These are phyloP conservation scores for Apiotrichum porosum DNA, from an alignment of 1,284 basidiomycete species.

Conservation along the genomic window DNA sequence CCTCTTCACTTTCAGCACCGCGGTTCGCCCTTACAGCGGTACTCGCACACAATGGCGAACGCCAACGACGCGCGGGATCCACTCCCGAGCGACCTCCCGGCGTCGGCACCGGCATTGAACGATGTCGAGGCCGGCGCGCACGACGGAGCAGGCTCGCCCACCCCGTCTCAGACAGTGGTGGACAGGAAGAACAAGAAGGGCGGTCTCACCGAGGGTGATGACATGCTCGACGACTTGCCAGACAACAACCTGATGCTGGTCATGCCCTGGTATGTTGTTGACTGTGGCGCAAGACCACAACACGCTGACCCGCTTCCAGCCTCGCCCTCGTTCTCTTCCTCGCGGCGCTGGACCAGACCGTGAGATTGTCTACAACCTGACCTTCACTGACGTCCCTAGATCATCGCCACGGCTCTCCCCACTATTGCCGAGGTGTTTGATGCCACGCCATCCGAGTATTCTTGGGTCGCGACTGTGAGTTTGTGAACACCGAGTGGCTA, in stretches of 20 bases:
- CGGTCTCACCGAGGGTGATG: constrained; percentile 12
- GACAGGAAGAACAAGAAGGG: constrained; percentile 7
- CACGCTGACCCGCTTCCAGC: constrained; percentile 17
- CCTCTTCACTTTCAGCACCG: no score
- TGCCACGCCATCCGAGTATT: constrained; percentile 32
- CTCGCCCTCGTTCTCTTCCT: constrained; percentile 40
- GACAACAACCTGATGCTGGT: no score
- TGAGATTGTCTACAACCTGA: neutral
- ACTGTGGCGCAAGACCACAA: constrained; percentile 1
- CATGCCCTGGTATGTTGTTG: no score
- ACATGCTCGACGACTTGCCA: no score
- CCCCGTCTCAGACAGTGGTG: neutral
- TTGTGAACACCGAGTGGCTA: no score
- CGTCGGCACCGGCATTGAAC: neutral
- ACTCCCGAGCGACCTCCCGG: constrained; percentile 13
- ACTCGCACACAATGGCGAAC: no score
- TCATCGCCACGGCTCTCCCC: constrained; percentile 37
- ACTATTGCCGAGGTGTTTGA: constrained; percentile 28
- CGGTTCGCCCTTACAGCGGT: no score
- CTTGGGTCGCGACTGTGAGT: constrained; percentile 34
- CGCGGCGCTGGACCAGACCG: constrained; percentile 39
- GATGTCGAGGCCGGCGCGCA: constrained; percentile 16
- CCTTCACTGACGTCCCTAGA: constrained; percentile 1
- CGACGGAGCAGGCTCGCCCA: no score
- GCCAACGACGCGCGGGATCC: constrained; percentile 5